Percentiles rank a stretch among this genome's conserved stretches.
phyloP scores from a whole-genome alignment of 768 basidiomycete genomes.

The Pisolithus marmoratus region DNA sequence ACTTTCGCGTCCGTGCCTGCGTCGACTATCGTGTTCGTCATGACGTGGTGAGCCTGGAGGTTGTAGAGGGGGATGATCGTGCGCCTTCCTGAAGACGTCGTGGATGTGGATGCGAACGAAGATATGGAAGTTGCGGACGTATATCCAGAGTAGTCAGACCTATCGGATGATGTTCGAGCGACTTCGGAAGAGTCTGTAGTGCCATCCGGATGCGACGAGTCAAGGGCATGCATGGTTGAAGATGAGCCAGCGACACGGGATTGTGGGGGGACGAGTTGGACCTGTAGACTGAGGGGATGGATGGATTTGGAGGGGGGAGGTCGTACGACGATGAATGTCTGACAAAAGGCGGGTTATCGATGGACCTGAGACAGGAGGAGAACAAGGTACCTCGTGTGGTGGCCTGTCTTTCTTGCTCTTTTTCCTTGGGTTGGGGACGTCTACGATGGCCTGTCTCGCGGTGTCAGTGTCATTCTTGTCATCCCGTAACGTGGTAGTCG shows the following conservation, averaged over 20 bases:
- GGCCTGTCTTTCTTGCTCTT: constrained; percentile 40
- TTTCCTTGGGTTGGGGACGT: constrained; percentile 34
- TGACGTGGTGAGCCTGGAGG: constrained; percentile 80
- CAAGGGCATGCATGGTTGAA: constrained; percentile 40
- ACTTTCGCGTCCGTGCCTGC: constrained; percentile 87
- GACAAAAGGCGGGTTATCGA: constrained; percentile 1
- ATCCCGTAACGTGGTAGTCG: not conserved
- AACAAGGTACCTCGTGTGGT: constrained; percentile 41
- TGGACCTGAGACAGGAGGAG: constrained; percentile 3
- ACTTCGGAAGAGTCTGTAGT: constrained; percentile 20
- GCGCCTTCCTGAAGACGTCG: constrained; percentile 48
- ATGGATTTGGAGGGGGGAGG: constrained; percentile 83
- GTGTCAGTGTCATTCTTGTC: not conserved
- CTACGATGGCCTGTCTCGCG: not conserved
- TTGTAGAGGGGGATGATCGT: constrained; percentile 85
- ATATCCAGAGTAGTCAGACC: constrained; percentile 55
- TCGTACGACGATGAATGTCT: constrained; percentile 91
- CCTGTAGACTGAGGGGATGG: constrained; percentile 85
- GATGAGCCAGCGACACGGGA: constrained; percentile 35
- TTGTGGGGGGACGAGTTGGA: constrained; percentile 76
- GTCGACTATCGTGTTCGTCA: constrained; percentile 81
- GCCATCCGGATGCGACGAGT: constrained; percentile 29
- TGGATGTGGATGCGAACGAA: constrained; percentile 37
- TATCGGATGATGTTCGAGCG: constrained; percentile 31
- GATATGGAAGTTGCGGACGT: constrained; percentile 40